phyloP scores from a whole-genome alignment of 164 flowering plant species.

The Cinnamomum micranthum region DNA sequence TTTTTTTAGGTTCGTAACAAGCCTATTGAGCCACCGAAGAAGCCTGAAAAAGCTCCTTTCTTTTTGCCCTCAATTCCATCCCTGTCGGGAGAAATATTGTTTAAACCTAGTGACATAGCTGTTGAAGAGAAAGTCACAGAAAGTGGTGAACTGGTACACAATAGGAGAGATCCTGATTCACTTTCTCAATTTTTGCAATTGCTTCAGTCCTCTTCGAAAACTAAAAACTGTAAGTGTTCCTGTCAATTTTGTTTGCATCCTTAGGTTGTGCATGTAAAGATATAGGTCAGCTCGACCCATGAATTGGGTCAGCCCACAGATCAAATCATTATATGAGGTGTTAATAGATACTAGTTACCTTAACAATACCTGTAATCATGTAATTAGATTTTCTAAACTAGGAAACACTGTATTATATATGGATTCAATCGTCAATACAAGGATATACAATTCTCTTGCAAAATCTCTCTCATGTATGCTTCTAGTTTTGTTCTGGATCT shows the following conservation, averaged over 20 bases:
- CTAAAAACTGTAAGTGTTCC: conserved; percentile 60
- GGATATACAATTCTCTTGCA: no score
- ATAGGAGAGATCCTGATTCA: conserved; percentile 25
- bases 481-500: no score
- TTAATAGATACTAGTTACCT: no score
- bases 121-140: conserved; percentile 28
- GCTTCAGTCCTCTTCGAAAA: conserved; percentile 56
- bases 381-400: no score
- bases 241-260: neutral
- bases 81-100: conserved; percentile 75
- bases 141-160: conserved; percentile 18
- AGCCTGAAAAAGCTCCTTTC: conserved; percentile 91
- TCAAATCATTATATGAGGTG: no score
- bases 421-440: no score
- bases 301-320: no score
- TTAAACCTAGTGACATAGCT: conserved; percentile 44
- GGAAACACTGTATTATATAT: no score
- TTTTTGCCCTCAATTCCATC: conserved; percentile 91
- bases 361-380: no score
- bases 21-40: conserved; percentile 95
- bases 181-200: conserved; percentile 57
- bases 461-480: no score
- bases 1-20: conserved; percentile 70
- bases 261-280: neutral
- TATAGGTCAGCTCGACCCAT: no score